Percentiles rank a stretch among this genome's conserved stretches.
These are phyloP conservation scores for Vigna angularis DNA, from an alignment of 306 rosid species.

Conservation along the genomic window DNA sequence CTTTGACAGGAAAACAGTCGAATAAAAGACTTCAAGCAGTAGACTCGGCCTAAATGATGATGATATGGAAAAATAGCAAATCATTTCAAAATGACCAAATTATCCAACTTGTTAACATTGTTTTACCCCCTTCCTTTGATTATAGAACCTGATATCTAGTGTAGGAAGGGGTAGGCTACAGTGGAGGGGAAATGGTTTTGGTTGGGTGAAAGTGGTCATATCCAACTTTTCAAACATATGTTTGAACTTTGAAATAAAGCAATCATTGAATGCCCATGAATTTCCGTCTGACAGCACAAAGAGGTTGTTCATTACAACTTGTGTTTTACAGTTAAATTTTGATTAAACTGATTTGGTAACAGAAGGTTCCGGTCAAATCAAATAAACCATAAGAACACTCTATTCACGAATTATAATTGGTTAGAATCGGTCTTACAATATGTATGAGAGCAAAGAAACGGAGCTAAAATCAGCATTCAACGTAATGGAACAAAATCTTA, in stretches of 20 bases:
- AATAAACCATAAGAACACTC: too few relatives aligned
- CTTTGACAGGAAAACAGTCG: conserved; percentile 3
- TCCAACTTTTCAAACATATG: not conserved
- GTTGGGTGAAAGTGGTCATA: too few relatives aligned
- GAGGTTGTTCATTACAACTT: not conserved
- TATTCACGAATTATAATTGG: too few relatives aligned
- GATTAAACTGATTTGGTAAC: too few relatives aligned
- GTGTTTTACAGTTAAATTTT: not conserved
- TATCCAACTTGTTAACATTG: not conserved
- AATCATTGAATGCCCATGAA: not conserved
- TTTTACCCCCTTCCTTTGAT: too few relatives aligned
- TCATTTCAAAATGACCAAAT: not conserved
- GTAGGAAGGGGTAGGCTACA: not conserved
- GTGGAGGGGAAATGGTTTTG: too few relatives aligned
- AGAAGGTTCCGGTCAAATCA: too few relatives aligned
- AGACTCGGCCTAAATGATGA: too few relatives aligned
- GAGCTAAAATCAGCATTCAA: not conserved
- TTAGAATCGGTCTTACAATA: not conserved
- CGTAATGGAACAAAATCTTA: conserved; percentile 3
- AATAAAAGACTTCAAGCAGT: too few relatives aligned
- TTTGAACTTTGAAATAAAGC: not conserved
- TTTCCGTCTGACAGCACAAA: not conserved
- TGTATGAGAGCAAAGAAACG: not conserved
- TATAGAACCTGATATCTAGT: not conserved
- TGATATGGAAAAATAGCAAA: too few relatives aligned